Evolutionary conservation across 2,329 filamentous ascomycete genomes (phyloP).

Genomic region (Curvularia verruculosa): DNA sequence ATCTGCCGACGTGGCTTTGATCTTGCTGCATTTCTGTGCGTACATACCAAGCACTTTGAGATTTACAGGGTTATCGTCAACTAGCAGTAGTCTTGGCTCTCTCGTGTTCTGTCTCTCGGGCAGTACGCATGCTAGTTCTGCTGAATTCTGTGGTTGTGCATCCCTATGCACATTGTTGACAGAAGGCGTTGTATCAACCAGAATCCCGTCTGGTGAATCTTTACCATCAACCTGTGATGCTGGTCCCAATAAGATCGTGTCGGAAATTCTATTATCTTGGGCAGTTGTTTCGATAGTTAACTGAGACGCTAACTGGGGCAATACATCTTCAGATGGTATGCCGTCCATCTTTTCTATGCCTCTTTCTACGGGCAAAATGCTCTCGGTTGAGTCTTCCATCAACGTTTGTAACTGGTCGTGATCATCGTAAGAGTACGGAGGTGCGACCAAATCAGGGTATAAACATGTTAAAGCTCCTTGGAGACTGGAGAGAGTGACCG

Average conservation of each 20-base stretch:
- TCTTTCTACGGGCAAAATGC: not conserved
- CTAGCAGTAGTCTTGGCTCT: constrained; percentile 11
- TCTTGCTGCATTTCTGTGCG: constrained; percentile 10
- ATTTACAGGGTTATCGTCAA: constrained; percentile 13
- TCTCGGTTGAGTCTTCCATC: not conserved
- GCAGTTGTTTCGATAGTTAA: not conserved
- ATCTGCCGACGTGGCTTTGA: constrained; percentile 5
- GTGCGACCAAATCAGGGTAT: not conserved
- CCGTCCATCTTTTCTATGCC: not conserved
- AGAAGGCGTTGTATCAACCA: not conserved
- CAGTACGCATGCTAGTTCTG: not conserved
- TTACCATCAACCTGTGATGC: not conserved
- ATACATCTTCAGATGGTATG: not conserved
- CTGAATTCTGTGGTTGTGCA: not conserved
- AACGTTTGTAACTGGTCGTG: not conserved
- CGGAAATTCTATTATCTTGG: not conserved
- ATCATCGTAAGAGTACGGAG: not conserved
- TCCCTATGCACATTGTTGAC: not conserved
- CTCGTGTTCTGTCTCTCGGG: not conserved
- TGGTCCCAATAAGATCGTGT: not conserved
- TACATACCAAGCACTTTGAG: constrained; percentile 15
- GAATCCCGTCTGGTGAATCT: not conserved
- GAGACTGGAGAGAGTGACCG: constrained; percentile 8
- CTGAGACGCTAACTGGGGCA: not conserved
- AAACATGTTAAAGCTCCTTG: constrained; percentile 6